phyloP scores from a whole-genome alignment of 2,329 filamentous ascomycete species.

The Hypoxylon sp. region DNA sequence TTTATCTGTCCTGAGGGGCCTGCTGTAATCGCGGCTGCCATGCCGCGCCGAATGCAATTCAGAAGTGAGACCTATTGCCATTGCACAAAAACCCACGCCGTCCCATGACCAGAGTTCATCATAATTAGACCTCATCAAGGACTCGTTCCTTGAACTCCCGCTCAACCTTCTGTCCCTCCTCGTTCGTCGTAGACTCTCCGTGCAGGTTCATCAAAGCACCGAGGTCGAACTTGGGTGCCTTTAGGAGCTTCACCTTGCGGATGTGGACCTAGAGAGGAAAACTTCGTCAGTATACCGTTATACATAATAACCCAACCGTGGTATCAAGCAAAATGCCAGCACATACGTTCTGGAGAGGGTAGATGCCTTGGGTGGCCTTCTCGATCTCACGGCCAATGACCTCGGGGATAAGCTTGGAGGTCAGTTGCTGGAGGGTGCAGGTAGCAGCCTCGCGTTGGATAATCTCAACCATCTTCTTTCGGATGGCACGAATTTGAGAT shows the following conservation, averaged over 20 bases:
- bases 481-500: slow-evolving; percentile 97
- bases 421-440: slow-evolving; percentile 96
- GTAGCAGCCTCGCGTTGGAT: slow-evolving; percentile 94
- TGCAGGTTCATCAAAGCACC: slow-evolving; percentile 96
- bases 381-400: slow-evolving; percentile 99
- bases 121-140: slow-evolving; percentile 88
- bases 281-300: slow-evolving; percentile 53
- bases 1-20: slow-evolving; percentile 53
- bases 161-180: slow-evolving; percentile 98
- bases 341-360: slow-evolving; percentile 97
- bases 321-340: slow-evolving; percentile 24
- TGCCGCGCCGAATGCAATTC: slow-evolving; percentile 63
- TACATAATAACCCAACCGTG: not conserved
- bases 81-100: slow-evolving; percentile 62
- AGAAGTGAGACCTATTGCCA: slow-evolving; percentile 62
- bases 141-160: slow-evolving; percentile 99
- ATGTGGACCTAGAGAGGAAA: slow-evolving; percentile 85
- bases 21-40: slow-evolving; percentile 56
- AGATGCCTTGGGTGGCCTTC: slow-evolving; percentile 99
- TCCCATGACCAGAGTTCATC: slow-evolving; percentile 58
- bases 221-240: slow-evolving; percentile 98
- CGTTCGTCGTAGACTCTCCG: slow-evolving; percentile 95
- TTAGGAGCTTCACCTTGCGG: slow-evolving; percentile 99
- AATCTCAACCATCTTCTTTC: slow-evolving; percentile 99
- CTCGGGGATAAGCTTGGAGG: slow-evolving; percentile 98